Evolutionary conservation across 2,329 filamentous ascomycete genomes (phyloP).

Genomic region (Penicillium brevicompactum): DNA sequence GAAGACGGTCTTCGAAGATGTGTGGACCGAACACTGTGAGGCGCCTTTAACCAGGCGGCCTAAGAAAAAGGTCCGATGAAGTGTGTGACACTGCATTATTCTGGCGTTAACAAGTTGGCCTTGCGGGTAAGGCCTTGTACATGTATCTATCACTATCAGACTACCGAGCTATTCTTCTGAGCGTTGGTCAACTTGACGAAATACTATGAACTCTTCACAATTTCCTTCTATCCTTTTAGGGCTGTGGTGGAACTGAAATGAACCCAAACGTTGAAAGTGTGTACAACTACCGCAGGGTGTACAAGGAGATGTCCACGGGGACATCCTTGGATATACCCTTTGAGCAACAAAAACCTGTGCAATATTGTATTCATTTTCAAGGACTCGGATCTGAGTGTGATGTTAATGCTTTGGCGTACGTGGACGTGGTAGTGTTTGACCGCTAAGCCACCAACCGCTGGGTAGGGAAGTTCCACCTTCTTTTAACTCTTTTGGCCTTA

Average conservation of each 20-base stretch:
- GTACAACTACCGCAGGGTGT: no score
- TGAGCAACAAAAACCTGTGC: no score
- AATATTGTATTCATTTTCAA: no score
- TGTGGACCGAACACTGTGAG: slow-evolving; percentile 40
- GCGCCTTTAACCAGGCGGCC: slow-evolving; percentile 15
- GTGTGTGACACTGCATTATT: slow-evolving; percentile 20
- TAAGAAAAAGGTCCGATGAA: slow-evolving; percentile 19
- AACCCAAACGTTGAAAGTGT: no score
- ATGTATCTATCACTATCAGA: slow-evolving; percentile 20
- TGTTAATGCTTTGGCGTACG: no score
- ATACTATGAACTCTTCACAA: background rate
- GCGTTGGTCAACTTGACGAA: slow-evolving; percentile 9
- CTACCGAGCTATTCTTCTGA: slow-evolving; percentile 12
- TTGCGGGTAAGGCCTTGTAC: slow-evolving; percentile 20
- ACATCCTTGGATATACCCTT: no score
- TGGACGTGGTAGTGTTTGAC: no score
- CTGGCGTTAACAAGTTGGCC: slow-evolving; percentile 21
- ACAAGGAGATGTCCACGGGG: no score
- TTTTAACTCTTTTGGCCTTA: no score
- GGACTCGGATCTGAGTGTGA: no score
- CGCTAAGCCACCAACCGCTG: no score
- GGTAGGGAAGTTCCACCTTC: no score
- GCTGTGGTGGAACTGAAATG: background rate
- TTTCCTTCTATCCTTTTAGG: background rate
- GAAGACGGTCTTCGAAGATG: slow-evolving; percentile 69